phyloP scores from a whole-genome alignment of 805 yeast species.

The Saturnispora diversa region DNA sequence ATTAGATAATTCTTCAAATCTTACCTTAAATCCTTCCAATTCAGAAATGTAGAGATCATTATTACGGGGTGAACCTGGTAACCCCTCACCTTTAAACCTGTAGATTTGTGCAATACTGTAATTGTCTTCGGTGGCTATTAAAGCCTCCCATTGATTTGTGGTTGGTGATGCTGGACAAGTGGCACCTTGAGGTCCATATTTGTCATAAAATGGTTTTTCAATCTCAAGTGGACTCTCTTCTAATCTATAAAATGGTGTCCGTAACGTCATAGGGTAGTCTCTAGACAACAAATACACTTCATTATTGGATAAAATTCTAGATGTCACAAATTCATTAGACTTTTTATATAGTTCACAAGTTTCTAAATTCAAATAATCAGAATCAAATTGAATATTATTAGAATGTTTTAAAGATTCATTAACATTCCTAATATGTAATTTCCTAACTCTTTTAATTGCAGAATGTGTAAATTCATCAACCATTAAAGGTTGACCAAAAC shows the following conservation, averaged over 20 bases:
- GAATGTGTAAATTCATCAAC: neutral
- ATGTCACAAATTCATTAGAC: conserved; percentile 14
- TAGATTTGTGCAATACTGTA: conserved; percentile 6
- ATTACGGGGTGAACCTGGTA: neutral
- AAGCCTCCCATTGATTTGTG: conserved; percentile 14
- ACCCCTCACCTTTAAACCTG: neutral
- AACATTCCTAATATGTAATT: neutral
- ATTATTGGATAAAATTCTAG: conserved; percentile 33
- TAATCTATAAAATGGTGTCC: conserved; percentile 34
- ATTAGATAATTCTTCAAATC: conserved; percentile 34
- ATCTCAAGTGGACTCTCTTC: conserved; percentile 23
- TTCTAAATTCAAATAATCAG: conserved; percentile 19
- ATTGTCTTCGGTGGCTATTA: conserved; percentile 6
- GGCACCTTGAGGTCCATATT: conserved; percentile 17
- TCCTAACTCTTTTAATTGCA: neutral
- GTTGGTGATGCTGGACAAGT: conserved; percentile 4
- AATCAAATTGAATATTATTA: neutral
- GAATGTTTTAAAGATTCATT: neutral
- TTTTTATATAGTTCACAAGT: conserved; percentile 11
- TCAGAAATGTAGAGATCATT: conserved; percentile 35
- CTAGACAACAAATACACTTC: conserved; percentile 41
- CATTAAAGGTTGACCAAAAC: neutral
- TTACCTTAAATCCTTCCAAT: conserved; percentile 36
- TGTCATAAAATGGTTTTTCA: conserved; percentile 26
- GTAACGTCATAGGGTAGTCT: conserved; percentile 32